These are phyloP conservation scores for Entomortierella parvispora DNA, from an alignment of 192 early-diverging fungal genomes.

Conservation along the genomic window DNA sequence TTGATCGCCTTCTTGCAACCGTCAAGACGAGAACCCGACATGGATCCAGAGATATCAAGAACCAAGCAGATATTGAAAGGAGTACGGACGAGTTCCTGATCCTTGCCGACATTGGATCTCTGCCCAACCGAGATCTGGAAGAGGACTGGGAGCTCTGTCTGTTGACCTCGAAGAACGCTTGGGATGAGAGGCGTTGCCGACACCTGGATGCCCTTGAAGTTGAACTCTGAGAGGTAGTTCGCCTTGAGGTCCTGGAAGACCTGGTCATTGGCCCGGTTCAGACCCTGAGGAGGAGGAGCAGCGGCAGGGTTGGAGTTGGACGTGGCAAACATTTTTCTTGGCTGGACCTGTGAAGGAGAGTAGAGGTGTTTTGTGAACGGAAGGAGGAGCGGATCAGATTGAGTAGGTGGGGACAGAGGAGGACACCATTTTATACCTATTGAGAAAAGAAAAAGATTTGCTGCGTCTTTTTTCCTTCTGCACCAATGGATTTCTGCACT, in stretches of 20 bases:
- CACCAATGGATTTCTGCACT: no score
- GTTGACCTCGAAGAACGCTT: conserved; percentile 32
- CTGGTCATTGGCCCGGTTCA: conserved; percentile 20
- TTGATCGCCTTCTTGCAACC: conserved; percentile 33
- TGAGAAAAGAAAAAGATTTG: no score
- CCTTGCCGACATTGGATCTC: conserved; percentile 21
- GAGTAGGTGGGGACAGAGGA: no score
- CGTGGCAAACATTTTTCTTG: no score
- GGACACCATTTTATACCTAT: no score
- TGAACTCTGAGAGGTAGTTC: conserved; percentile 33
- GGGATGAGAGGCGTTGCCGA: conserved; percentile 30
- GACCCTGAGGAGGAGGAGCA: conserved; percentile 9
- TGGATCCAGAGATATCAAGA: conserved; percentile 30
- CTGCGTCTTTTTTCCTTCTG: no score
- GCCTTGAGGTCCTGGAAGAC: conserved; percentile 22
- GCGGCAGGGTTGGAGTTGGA: no score
- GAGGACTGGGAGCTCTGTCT: conserved; percentile 29
- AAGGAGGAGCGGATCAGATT: no score
- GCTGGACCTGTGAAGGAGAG: no score
- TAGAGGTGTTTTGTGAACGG: no score
- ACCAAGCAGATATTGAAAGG: conserved; percentile 41
- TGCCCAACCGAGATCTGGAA: conserved; percentile 38
- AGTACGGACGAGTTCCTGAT: conserved; percentile 20
- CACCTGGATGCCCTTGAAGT: conserved; percentile 26
- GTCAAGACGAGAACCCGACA: conserved; percentile 18